Conservation (phyloP, 257 asterid genomes). For the Lavandula angustifolia region DNA sequence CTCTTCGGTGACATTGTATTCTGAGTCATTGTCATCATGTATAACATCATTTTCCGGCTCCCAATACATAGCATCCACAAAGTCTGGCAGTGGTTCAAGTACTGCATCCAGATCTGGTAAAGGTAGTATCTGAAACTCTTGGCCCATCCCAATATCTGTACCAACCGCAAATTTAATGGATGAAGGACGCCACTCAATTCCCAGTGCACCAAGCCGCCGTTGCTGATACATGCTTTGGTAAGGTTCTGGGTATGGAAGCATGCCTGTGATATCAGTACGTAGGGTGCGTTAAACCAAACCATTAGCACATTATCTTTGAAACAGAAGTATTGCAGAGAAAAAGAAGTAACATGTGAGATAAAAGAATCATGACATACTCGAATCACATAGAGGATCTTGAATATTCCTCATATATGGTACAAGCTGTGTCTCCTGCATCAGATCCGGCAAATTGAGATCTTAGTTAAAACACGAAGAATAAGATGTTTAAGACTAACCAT, state of each 20-base stretch:
- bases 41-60: slow-evolving; percentile 89
- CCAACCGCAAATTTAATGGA: slow-evolving; percentile 85
- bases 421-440: slow-evolving; percentile 93
- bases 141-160: slow-evolving; percentile 77
- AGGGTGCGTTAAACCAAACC: slow-evolving; percentile 26
- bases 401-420: slow-evolving; percentile 74
- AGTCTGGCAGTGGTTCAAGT: slow-evolving; percentile 84
- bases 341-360: slow-evolving; percentile 2
- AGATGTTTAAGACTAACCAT: slow-evolving; percentile 4
- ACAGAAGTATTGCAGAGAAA: slow-evolving; percentile 25
- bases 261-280: slow-evolving; percentile 55
- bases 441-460: slow-evolving; percentile 32
- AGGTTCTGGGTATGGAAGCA: slow-evolving; percentile 98
- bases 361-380: slow-evolving; percentile 62
- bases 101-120: slow-evolving; percentile 75
- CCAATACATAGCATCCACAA: slow-evolving; percentile 78
- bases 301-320: slow-evolving; percentile 29
- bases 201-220: slow-evolving; percentile 84
- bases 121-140: slow-evolving; percentile 75
- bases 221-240: slow-evolving; percentile 88
- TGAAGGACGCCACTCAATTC: slow-evolving; percentile 92
- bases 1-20: slow-evolving; percentile 72
- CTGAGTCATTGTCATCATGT: slow-evolving; percentile 92
- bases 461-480: slow-evolving; percentile 28
- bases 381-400: slow-evolving; percentile 87